Evolutionary conservation across 164 flowering plant genomes (phyloP), one percentile per base, ranked within the genome.

Genomic region (Magnolia kwangsiensis): DNA sequence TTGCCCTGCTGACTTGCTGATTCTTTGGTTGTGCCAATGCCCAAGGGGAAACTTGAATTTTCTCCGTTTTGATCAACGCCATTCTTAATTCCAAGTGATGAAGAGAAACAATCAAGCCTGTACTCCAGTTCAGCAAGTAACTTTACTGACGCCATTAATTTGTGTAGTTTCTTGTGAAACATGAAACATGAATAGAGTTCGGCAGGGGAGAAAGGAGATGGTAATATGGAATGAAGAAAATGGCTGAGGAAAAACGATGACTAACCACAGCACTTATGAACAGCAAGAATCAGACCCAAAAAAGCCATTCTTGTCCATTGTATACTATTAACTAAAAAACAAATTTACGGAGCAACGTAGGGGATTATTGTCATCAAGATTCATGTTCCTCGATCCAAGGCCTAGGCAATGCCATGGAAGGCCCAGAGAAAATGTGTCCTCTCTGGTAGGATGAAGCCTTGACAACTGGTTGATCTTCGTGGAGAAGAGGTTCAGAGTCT

Each of bases 401-500:
- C 79, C 82, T 91, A 1, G 83, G 82, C 20, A 78, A 49, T 19
- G 86, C 80, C 49, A 82, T 63, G 24, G 94, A 80, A 6, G 90
- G 45, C 16, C 86, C 89, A 1, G 90, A 81, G 71, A 88, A 85
- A 66, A 88, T 63, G 65, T 81, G 86, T 75, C 90, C 90, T 75
- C 84, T 80, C 75, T 88, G 90, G 79, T 83, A 87, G 8, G 89
- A 71, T 10, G 79, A 74, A 85, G 84, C 87, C 73, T 76, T 80
- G 61, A 71, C 51, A 2, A 84, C 64, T 31, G 85, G 71, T 37
- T 13, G 73, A 65, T 89, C 92, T 63, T 82, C 86, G 81, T 79
- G 87, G 51, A 86, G 76, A 27, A 84, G 86, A 0, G 95, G 87
- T 72, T 95, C 97, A 8, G 86, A 51, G 1, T 81, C 45, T 50